Evolutionary conservation across 106 monocot species (phyloP).

Genomic region (Allium fistulosum): DNA sequence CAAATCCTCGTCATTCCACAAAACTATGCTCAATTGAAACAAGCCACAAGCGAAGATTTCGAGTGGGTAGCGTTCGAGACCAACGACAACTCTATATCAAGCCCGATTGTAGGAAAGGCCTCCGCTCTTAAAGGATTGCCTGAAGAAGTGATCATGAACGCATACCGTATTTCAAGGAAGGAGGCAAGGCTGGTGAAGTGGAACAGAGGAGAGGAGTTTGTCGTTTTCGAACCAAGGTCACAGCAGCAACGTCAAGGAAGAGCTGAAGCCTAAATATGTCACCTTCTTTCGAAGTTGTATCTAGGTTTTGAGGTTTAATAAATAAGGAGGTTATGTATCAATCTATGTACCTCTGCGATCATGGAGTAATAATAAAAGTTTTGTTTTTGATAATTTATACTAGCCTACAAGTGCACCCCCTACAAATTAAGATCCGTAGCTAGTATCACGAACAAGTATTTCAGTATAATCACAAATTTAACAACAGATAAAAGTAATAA

Average conservation of each 20-base stretch:
- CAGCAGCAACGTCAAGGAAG: neutral
- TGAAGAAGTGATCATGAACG: constrained; percentile 16
- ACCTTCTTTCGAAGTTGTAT: too few species aligned
- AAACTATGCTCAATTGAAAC: constrained; percentile 7
- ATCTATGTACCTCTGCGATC: too few species aligned
- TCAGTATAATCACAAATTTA: too few species aligned
- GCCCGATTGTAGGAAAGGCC: constrained; percentile 15
- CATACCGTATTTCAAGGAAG: constrained; percentile 14
- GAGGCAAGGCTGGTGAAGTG: constrained; percentile 1
- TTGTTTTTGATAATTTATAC: too few species aligned
- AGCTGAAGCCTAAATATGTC: neutral
- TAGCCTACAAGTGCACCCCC: too few species aligned
- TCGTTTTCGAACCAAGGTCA: neutral
- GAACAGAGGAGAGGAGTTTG: constrained; percentile 3
- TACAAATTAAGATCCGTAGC: too few species aligned
- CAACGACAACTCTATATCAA: constrained; percentile 3
- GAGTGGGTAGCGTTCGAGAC: constrained; percentile 36
- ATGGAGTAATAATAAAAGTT: too few species aligned
- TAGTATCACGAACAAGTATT: too few species aligned
- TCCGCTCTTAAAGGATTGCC: constrained; percentile 20
- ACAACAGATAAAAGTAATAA: too few species aligned
- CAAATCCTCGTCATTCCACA: constrained; percentile 19
- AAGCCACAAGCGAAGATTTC: constrained; percentile 13
- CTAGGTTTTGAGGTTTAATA: too few species aligned
- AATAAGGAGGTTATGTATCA: too few species aligned